Conservation (phyloP, 2,329 filamentous ascomycete genomes). For the Diaporthe citri region DNA sequence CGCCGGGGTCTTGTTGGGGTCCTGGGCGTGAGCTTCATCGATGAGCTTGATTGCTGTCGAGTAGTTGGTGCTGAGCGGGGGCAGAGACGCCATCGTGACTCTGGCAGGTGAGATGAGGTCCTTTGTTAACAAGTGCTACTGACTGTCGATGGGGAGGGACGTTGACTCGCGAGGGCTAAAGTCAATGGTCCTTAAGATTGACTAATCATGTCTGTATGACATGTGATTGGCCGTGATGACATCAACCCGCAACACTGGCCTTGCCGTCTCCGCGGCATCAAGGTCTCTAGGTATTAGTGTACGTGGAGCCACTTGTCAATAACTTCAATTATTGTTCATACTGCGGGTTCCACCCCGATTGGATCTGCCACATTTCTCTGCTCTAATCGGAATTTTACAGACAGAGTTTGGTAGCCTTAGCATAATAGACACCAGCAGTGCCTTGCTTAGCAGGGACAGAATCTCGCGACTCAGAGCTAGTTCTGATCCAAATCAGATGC, state of each 20-base stretch:
- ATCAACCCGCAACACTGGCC: not conserved
- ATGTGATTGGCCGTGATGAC: slow-evolving; percentile 28
- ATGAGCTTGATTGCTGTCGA: slow-evolving; percentile 73
- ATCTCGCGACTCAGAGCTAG: not conserved
- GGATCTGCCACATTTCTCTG: too few relatives aligned
- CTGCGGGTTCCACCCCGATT: not conserved
- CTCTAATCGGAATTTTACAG: not conserved
- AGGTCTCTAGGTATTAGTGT: not conserved
- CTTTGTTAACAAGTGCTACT: not conserved
- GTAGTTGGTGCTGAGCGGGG: slow-evolving; percentile 56
- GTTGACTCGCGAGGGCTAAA: slow-evolving; percentile 10
- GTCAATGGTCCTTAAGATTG: not conserved
- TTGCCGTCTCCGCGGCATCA: not conserved
- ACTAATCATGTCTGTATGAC: slow-evolving; percentile 31
- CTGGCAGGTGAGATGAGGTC: not conserved
- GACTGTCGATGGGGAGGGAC: not conserved
- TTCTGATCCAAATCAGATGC: not conserved
- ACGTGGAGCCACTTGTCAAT: not conserved
- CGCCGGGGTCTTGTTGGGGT: slow-evolving; percentile 69
- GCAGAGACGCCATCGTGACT: slow-evolving; percentile 45
- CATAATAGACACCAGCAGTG: not conserved
- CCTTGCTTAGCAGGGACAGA: not conserved
- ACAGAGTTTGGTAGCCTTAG: not conserved
- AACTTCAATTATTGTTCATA: not conserved
- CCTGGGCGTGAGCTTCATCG: slow-evolving; percentile 77